A percentile compares a stretch with the other conserved stretches of the same genome.
Evolutionary conservation across 2,329 filamentous ascomycete genomes (phyloP).

Genomic region (Colletotrichum aenigma): DNA sequence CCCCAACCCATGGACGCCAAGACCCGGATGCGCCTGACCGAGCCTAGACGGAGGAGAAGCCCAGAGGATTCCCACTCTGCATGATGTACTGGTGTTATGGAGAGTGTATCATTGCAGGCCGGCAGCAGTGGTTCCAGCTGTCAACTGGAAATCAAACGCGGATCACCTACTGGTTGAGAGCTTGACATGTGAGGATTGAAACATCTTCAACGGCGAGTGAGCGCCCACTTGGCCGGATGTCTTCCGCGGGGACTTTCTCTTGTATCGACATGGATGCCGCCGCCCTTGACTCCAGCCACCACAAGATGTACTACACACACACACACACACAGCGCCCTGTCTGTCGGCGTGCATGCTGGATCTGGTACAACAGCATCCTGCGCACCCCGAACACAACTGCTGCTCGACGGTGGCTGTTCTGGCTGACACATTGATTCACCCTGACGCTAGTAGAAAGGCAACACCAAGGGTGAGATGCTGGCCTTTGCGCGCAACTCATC

Average conservation of each 20-base stretch:
- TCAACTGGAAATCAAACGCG: conserved; percentile 13
- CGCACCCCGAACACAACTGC: neutral
- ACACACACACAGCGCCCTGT: neutral
- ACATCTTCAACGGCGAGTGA: neutral
- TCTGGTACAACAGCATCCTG: neutral
- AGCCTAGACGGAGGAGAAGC: neutral
- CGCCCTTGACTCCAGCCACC: neutral
- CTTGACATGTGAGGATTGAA: conserved; percentile 13
- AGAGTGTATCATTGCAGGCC: neutral
- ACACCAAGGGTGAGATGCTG: neutral
- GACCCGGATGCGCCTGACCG: neutral
- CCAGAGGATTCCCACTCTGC: neutral
- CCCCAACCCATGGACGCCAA: neutral
- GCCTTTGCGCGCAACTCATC: neutral
- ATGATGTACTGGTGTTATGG: neutral
- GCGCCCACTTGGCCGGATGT: conserved; percentile 6
- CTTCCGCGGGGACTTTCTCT: conserved; percentile 10
- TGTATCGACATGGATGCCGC: neutral
- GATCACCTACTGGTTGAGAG: neutral
- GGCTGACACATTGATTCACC: neutral
- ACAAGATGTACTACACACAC: neutral
- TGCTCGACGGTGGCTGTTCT: neutral
- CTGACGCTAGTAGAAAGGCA: neutral
- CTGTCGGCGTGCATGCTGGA: neutral
- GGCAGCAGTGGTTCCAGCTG: neutral